Base-by-base conservation (phyloP, 2,329 filamentous ascomycete genomes). In the Fusarium buharicum region DNA sequence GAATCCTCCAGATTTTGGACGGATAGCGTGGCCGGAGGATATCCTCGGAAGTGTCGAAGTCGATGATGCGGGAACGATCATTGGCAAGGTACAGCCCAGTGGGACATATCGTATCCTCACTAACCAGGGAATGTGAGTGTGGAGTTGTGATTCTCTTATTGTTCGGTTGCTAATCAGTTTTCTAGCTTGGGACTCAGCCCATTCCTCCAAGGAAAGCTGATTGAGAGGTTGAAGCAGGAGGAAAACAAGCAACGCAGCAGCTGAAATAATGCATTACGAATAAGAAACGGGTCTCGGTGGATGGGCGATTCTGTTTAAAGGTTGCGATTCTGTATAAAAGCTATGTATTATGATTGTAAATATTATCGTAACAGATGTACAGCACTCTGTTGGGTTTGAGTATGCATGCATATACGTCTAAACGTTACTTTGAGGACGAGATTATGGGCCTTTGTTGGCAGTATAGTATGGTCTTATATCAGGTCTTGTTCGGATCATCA, bases 21-120 rank as follows among this genome's bases (percentile, higher is more conserved):
- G 88, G 48, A 90, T 90, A 70, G 86, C 87, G 3, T 89, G 84
- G 80, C 87, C 87, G 1, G 87, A 90, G 68, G 87, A 90, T 68
- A 90, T 90, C 33, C 77, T 90, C 50, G 88, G 87, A 33, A 90
- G 87, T 62, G 80, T 90, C 36, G 84, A 89, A 70, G 87, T 90
- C 6, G 80, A 89, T 69, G 79, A 78, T 2, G 63, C 75, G 7
- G 88, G 88, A 0, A 71, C 81, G 24, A 83, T 89, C 47, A 77
- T 87, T 22, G 85, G 85, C 18, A 82, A 80, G 61, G 84, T 84
- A 62, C 81, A 86, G 73, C 77, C 81, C 2, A 88, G 86, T 59
- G 85, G 86, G 13, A 89, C 85, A 4, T 89, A 89, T 70, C 82
- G 87, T 33, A 77, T 89, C 27, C 69, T 90, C 47, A 90, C 87